Evolutionary conservation across 306 rosid species (phyloP).

Genomic region (Quercus bicolor): DNA sequence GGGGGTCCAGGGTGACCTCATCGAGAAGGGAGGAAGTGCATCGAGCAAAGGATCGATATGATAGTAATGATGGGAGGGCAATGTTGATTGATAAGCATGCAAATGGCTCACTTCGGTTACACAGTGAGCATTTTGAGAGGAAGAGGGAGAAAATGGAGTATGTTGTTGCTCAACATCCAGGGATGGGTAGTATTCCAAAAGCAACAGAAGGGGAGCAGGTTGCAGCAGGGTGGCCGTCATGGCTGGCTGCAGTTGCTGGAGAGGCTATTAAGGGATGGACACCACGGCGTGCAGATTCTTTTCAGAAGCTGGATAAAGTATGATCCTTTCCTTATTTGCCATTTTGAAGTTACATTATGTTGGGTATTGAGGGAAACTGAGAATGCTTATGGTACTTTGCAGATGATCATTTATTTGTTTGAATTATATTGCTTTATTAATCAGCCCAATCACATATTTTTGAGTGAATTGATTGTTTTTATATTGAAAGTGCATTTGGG

Average conservation of each 20-base stretch:
- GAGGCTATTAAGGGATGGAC: slow-evolving; percentile 97
- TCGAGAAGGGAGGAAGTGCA: slow-evolving; percentile 79
- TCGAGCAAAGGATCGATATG: slow-evolving; percentile 59
- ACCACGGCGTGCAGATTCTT: slow-evolving; percentile 93
- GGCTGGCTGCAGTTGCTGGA: slow-evolving; percentile 96
- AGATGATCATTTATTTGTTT: not conserved
- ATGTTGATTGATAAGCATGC: slow-evolving; percentile 64
- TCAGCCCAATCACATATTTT: not conserved
- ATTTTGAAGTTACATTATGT: slow-evolving; percentile 17
- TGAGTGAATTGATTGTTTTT: not conserved
- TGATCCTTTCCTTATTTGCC: slow-evolving; percentile 27
- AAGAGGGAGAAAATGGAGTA: slow-evolving; percentile 89
- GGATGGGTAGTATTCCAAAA: slow-evolving; percentile 64
- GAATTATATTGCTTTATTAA: not conserved
- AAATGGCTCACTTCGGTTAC: slow-evolving; percentile 58
- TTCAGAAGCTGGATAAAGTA: slow-evolving; percentile 97
- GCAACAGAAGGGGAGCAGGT: slow-evolving; percentile 92
- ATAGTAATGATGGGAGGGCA: slow-evolving; percentile 59
- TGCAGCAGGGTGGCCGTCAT: slow-evolving; percentile 97
- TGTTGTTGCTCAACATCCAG: slow-evolving; percentile 66
- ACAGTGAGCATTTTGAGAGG: slow-evolving; percentile 61
- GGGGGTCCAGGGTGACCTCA: slow-evolving; percentile 56
- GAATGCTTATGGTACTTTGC: slow-evolving; percentile 13
- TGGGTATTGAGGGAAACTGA: not conserved
- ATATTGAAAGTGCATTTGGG: not conserved